Evolutionary conservation across 805 yeast species (phyloP), one percentile per base, ranked within the genome.

Genomic region (Schwanniomyces polymorphus): DNA sequence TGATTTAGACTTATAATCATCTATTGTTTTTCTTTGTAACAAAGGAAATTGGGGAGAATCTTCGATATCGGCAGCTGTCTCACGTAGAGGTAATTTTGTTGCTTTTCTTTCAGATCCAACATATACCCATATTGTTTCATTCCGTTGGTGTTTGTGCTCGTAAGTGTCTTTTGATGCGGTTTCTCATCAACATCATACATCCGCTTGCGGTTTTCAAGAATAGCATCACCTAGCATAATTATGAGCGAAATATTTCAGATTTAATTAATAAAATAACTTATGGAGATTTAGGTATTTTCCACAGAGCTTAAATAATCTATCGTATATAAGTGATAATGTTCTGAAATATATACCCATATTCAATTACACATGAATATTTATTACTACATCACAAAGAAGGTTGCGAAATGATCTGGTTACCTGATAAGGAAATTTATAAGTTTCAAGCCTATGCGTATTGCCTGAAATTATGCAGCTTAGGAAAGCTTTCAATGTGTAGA

Each of bases 1-100:
- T 21, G 55, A 48, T 40, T 41, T 48, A 21, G 54, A 51, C 40
- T 31, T 50, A 17, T 47, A 42, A 31, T 31, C 21, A 14, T 7
- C 11, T 31, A 27, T 14, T 31, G 7, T 7, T 12, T 14, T 31
- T 31, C 35, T 18, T 16, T 14, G 11, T 31, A 18, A 16, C 35
- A 31, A 9, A 31, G 14, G 21, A 9, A 31, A 14, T 31, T 31
- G 9, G 12, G 7, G 14, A 31, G 11, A 31, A 31, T 12, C n/a
- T 10, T 31, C 7, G 35, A 14, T 2, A 31, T 31, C 35, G 17
- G 8, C 35, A 31, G 35, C 9, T 14, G 35, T 7, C 8, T 12
- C 21, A 16, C 17, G 9, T 31, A 14, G 2, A 31, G 3, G 6
- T 31, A 8, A 16, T 16, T 10, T 6, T 14, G 35, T 18, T 6